Conservation (phyloP, 306 rosid genomes). For the Ormosia semicastrata region DNA sequence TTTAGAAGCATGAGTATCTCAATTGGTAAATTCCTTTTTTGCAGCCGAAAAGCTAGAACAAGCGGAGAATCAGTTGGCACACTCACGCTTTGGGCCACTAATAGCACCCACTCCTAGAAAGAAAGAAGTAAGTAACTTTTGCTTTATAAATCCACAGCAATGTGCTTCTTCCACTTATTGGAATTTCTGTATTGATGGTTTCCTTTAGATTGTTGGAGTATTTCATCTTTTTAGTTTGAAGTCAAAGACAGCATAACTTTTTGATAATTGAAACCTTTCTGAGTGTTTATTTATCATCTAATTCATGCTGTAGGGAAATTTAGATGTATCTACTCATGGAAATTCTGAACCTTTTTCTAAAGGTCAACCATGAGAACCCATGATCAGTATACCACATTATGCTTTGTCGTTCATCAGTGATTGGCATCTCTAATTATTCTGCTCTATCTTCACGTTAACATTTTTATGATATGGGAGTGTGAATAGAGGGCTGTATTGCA, state of each 20-base stretch:
- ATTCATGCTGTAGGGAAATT: not conserved
- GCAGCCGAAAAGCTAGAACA: conserved; percentile 98
- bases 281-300: not conserved
- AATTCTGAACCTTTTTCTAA: not conserved
- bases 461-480: not conserved
- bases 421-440: not conserved
- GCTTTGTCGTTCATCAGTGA: not conserved
- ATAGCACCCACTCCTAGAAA: conserved; percentile 73
- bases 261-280: not conserved
- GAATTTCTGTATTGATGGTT: not conserved
- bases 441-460: not conserved
- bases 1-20: conserved; percentile 16
- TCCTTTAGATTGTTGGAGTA: not conserved
- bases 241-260: not conserved
- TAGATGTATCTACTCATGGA: not conserved
- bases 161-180: not conserved
- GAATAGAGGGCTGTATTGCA: not conserved
- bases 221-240: not conserved
- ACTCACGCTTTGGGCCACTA: conserved; percentile 85
- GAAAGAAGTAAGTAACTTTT: conserved; percentile 65
- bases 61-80: conserved; percentile 87
- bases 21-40: conserved; percentile 15
- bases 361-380: not conserved
- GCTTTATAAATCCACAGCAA: not conserved
- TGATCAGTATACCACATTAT: not conserved